These are phyloP conservation scores for Myxozyma kluyveri DNA, from an alignment of 805 yeast genomes.

Conservation along the genomic window DNA sequence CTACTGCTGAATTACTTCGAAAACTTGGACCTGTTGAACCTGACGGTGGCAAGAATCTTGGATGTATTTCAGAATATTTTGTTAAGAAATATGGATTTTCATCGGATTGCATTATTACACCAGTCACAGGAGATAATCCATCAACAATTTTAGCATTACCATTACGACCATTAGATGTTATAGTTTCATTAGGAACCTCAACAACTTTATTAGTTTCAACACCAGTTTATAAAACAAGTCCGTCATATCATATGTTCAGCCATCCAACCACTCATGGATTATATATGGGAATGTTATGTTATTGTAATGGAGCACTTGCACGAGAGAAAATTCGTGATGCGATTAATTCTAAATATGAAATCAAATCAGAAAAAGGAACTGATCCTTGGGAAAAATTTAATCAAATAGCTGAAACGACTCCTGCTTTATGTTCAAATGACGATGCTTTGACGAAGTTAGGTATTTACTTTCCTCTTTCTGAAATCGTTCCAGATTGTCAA, in stretches of 20 bases:
- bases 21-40: constrained; percentile 38
- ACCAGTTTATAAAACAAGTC: constrained; percentile 70
- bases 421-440: constrained; percentile 16
- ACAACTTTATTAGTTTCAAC: constrained; percentile 84
- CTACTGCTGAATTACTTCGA: constrained; percentile 41
- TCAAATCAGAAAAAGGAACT: constrained; percentile 36
- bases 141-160: constrained; percentile 86
- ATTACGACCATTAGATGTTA: constrained; percentile 66
- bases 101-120: constrained; percentile 53
- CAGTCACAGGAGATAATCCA: constrained; percentile 88
- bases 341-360: constrained; percentile 44
- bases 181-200: constrained; percentile 86
- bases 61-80: constrained; percentile 59
- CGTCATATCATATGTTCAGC: constrained; percentile 78
- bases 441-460: constrained; percentile 51
- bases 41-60: constrained; percentile 50
- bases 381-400: constrained; percentile 36
- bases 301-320: constrained; percentile 86
- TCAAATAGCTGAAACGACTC: constrained; percentile 22
- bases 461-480: constrained; percentile 84
- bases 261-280: constrained; percentile 77
- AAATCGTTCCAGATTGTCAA: constrained; percentile 78
- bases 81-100: constrained; percentile 61
- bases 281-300: constrained; percentile 94
- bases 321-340: constrained; percentile 71